Evolutionary conservation across 2,329 filamentous ascomycete species (phyloP).

Genomic region (Stagonosporopsis tanaceti): DNA sequence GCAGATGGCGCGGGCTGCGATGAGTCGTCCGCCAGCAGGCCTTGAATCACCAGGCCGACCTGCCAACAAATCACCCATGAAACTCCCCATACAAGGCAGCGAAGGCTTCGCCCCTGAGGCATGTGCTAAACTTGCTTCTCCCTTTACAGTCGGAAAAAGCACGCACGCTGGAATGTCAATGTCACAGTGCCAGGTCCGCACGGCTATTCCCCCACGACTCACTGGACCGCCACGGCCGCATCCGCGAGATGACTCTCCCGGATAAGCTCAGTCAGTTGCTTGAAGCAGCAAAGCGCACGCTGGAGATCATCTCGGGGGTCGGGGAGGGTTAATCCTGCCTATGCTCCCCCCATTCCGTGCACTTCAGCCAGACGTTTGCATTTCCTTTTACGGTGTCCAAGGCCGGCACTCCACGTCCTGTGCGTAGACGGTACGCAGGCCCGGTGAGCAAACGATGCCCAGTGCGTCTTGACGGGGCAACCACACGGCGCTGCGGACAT

Average conservation of each 20-base stretch:
- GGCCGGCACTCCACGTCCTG: conserved; percentile 4
- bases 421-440: conserved; percentile 11
- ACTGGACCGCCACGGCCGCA: conserved; percentile 18
- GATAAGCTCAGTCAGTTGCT: conserved; percentile 7
- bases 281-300: conserved; percentile 7
- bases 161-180: conserved; percentile 13
- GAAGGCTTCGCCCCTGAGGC: neutral
- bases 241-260: conserved; percentile 18
- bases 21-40: conserved; percentile 37
- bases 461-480: conserved; percentile 10
- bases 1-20: conserved; percentile 27
- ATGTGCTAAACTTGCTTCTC: conserved; percentile 14
- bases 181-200: conserved; percentile 13
- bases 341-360: conserved; percentile 12
- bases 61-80: conserved; percentile 22
- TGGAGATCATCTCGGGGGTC: conserved; percentile 20
- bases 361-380: conserved; percentile 18
- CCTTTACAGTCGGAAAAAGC: conserved; percentile 20
- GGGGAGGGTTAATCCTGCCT: conserved; percentile 10
- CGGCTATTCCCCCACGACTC: conserved; percentile 12
- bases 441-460: conserved; percentile 4
- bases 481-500: conserved; percentile 11
- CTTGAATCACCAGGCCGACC: conserved; percentile 28
- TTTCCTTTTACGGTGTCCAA: conserved; percentile 15
- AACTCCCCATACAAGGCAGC: conserved; percentile 11